Evolutionary conservation across 805 yeast genomes (phyloP).

Genomic region (Cyberlindnera amylophila): DNA sequence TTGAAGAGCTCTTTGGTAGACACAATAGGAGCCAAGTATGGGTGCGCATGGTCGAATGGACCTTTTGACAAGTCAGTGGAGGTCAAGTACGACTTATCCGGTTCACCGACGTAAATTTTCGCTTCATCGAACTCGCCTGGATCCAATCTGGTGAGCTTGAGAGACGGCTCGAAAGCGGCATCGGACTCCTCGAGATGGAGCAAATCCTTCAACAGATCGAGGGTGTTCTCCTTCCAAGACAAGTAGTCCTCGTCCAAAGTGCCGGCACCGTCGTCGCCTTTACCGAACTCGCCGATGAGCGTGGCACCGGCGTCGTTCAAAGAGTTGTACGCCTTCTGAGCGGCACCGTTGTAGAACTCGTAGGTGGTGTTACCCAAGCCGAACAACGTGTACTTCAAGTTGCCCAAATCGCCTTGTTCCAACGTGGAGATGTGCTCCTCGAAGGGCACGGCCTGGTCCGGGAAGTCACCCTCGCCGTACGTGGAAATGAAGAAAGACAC

Average conservation of each 20-base stretch:
- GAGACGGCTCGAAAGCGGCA: conserved; percentile 69
- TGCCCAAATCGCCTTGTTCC: conserved; percentile 52
- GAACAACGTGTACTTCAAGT: conserved; percentile 68
- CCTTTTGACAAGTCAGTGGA: conserved; percentile 43
- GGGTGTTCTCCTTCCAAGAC: conserved; percentile 82
- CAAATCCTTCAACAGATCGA: conserved; percentile 59
- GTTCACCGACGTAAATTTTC: conserved; percentile 78
- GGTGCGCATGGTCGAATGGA: conserved; percentile 79
- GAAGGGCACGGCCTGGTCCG: conserved; percentile 87
- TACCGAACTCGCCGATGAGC: conserved; percentile 72
- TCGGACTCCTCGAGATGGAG: conserved; percentile 78
- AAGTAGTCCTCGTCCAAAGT: conserved; percentile 93
- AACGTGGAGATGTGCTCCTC: conserved; percentile 57
- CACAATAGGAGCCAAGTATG: conserved; percentile 70
- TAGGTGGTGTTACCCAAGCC: conserved; percentile 95
- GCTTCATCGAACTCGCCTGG: conserved; percentile 34
- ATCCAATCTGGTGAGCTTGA: conserved; percentile 40
- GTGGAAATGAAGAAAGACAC: conserved; percentile 83
- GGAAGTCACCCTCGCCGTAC: conserved; percentile 98
- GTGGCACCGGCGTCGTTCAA: conserved; percentile 65
- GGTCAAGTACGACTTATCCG: conserved; percentile 40
- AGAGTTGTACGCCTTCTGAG: conserved; percentile 52
- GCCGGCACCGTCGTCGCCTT: conserved; percentile 94
- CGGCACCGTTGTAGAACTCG: conserved; percentile 85
- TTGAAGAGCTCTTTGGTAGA: conserved; percentile 67